These are phyloP conservation scores for Neurospora sp. DNA, from an alignment of 495 filamentous ascomycete species.

Conservation along the genomic window DNA sequence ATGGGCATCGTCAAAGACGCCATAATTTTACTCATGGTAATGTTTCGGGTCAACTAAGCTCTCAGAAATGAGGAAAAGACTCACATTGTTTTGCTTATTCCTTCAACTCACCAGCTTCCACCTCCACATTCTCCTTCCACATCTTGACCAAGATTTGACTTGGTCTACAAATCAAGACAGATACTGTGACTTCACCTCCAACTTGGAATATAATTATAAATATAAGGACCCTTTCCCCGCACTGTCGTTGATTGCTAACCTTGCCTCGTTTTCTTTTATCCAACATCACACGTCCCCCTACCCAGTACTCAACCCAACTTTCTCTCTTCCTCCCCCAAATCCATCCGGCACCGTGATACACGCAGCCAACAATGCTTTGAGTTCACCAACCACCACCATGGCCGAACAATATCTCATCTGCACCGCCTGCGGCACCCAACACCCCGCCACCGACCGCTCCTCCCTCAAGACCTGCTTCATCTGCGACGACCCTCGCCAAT, in stretches of 20 bases:
- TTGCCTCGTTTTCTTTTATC: not conserved
- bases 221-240: not conserved
- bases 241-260: not conserved
- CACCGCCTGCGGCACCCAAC: constrained; percentile 61
- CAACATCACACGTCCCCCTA: not conserved
- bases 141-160: not conserved
- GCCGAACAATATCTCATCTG: constrained; percentile 35
- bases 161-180: not conserved
- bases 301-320: not conserved
- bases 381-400: not conserved
- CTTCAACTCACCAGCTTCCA: not conserved
- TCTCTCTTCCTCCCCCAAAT: not conserved
- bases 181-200: not conserved
- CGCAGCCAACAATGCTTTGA: not conserved
- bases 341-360: not conserved
- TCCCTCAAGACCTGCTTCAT: constrained; percentile 52
- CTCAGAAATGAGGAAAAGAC: no score
- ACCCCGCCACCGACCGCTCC: constrained; percentile 35
- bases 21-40: no score
- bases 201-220: not conserved
- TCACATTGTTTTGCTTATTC: no score
- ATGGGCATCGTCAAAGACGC: not conserved
- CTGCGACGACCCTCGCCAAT: constrained; percentile 70
- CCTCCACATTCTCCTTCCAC: not conserved
- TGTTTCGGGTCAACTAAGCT: no score